phyloP scores from a whole-genome alignment of 2,329 filamentous ascomycete genomes.

The Bipolaris gigantea region DNA sequence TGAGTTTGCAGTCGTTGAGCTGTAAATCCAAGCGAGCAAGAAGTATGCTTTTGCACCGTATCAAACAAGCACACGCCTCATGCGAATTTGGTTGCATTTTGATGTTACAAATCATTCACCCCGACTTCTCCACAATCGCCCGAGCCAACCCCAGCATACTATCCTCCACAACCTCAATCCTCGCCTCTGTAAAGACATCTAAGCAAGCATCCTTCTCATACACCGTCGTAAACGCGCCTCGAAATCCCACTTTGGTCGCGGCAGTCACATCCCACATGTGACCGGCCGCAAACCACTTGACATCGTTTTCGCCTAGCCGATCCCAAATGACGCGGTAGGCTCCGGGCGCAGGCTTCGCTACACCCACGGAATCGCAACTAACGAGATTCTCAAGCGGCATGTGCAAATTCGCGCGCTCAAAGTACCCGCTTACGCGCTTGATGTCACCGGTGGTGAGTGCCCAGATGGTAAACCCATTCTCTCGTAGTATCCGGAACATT shows the following conservation, averaged over 20 bases:
- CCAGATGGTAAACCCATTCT: conserved; percentile 16
- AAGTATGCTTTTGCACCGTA: background rate
- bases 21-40: background rate
- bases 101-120: background rate
- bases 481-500: conserved; percentile 10
- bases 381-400: conserved; percentile 58
- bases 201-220: conserved; percentile 14
- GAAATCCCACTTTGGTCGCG: conserved; percentile 52
- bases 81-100: background rate
- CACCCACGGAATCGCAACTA: conserved; percentile 52
- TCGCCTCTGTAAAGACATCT: conserved; percentile 12
- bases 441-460: conserved; percentile 14
- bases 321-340: conserved; percentile 52
- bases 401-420: conserved; percentile 52
- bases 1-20: too few species aligned
- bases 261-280: conserved; percentile 64
- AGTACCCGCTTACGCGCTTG: conserved; percentile 54
- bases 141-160: conserved; percentile 11
- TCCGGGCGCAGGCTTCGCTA: conserved; percentile 55
- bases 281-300: conserved; percentile 61
- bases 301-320: conserved; percentile 45
- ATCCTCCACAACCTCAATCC: conserved; percentile 12
- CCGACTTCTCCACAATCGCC: conserved; percentile 12
- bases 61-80: background rate
- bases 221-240: conserved; percentile 15